Conservation (phyloP, 1,139 yeast genomes). For the Pichia sp. region DNA sequence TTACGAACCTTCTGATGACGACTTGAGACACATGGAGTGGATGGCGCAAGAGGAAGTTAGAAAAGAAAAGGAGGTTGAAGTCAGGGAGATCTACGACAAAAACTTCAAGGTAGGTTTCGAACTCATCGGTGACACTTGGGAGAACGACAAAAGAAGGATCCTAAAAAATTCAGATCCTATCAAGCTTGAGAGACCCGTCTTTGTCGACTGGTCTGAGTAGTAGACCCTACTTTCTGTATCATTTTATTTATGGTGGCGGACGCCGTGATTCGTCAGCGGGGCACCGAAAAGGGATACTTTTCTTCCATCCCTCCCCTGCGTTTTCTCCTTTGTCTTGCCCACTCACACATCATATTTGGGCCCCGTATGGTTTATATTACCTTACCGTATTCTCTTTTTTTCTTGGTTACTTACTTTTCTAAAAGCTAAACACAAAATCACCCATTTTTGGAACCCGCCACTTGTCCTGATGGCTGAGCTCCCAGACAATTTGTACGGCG, state of each 20-base stretch:
- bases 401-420: neutral
- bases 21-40: slow-evolving; percentile 91
- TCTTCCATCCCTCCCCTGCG: too few relatives aligned
- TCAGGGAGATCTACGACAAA: slow-evolving; percentile 64
- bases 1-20: slow-evolving; percentile 89
- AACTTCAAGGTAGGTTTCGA: slow-evolving; percentile 76
- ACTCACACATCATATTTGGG: neutral
- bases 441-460: too few relatives aligned
- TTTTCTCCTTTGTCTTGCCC: neutral
- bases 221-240: neutral
- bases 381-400: neutral
- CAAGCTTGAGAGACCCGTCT: slow-evolving; percentile 40
- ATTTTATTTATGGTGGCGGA: too few relatives aligned
- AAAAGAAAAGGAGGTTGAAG: slow-evolving; percentile 56
- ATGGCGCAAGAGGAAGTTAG: slow-evolving; percentile 89
- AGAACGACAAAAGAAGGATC: slow-evolving; percentile 57
- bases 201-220: slow-evolving; percentile 53
- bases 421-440: neutral
- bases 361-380: neutral
- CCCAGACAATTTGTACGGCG: slow-evolving; percentile 7
- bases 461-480: neutral
- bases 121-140: slow-evolving; percentile 69
- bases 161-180: slow-evolving; percentile 69
- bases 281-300: neutral
- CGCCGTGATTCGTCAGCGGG: neutral